Evolutionary conservation across 129 eudicot genomes (phyloP).

Genomic region (Glebionis coronaria): DNA sequence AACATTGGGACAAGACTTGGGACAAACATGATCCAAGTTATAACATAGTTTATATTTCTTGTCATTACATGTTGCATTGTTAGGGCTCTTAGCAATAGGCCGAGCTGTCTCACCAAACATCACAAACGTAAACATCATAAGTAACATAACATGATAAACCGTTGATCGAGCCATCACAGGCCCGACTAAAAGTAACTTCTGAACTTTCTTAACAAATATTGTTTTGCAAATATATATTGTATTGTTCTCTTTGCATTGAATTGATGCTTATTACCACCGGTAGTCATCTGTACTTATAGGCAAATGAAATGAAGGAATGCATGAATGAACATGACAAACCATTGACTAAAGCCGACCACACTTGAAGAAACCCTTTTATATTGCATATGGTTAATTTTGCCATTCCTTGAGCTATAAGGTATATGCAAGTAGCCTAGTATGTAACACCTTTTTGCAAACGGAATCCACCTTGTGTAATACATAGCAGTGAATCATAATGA

Average conservation of each 20-base stretch:
- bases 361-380: neutral
- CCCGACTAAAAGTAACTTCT: neutral
- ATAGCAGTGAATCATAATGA: neutral
- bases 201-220: neutral
- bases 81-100: slow-evolving; percentile 52
- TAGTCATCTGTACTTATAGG: slow-evolving; percentile 7
- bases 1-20: slow-evolving; percentile 56
- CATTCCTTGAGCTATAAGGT: slow-evolving; percentile 12
- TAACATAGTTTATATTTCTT: slow-evolving; percentile 43
- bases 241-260: slow-evolving; percentile 7
- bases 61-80: slow-evolving; percentile 44
- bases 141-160: slow-evolving; percentile 28
- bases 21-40: slow-evolving; percentile 62
- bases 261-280: slow-evolving; percentile 8
- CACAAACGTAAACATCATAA: slow-evolving; percentile 26
- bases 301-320: slow-evolving; percentile 2
- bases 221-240: neutral
- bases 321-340: neutral
- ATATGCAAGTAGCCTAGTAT: neutral
- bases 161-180: slow-evolving; percentile 35
- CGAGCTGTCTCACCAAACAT: slow-evolving; percentile 34
- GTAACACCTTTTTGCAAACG: neutral
- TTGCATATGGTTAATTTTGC: slow-evolving; percentile 23
- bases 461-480: slow-evolving; percentile 11
- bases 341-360: no score